Percentiles rank a stretch among this genome's conserved stretches.
phyloP scores from a whole-genome alignment of 768 basidiomycete genomes.

The Kwoniella pini region DNA sequence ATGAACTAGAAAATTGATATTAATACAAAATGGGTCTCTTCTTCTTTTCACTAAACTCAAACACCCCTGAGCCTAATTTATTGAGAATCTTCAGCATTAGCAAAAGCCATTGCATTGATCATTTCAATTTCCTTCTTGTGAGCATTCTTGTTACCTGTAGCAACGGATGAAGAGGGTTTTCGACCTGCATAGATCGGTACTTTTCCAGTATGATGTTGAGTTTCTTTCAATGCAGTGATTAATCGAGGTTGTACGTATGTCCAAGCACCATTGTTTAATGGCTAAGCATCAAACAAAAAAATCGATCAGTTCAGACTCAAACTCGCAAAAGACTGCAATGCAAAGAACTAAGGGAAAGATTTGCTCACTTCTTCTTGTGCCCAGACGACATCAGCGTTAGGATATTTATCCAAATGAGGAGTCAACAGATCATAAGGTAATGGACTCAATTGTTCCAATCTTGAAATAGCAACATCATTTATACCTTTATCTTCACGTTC shows the following conservation, averaged over 20 bases:
- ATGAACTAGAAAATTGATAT: too few species aligned
- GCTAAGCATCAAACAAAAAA: constrained; percentile 57
- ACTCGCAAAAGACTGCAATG: too few species aligned
- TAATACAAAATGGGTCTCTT: too few species aligned
- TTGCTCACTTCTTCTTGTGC: constrained; percentile 66
- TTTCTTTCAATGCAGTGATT: constrained; percentile 87
- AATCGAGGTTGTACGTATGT: constrained; percentile 91
- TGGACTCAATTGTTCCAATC: constrained; percentile 92
- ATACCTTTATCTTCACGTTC: constrained; percentile 89
- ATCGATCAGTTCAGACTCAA: too few species aligned
- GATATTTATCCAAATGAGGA: constrained; percentile 92
- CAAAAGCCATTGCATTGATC: constrained; percentile 60
- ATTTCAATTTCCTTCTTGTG: constrained; percentile 90
- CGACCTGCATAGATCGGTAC: constrained; percentile 90
- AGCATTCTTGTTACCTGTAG: constrained; percentile 60
- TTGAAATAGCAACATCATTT: constrained; percentile 89
- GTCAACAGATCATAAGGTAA: constrained; percentile 96
- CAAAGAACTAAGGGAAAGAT: background rate
- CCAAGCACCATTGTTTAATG: constrained; percentile 97
- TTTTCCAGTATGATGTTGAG: constrained; percentile 85
- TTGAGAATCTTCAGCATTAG: constrained; percentile 5
- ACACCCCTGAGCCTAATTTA: background rate
- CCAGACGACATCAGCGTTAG: constrained; percentile 91
- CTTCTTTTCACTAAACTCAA: too few species aligned
- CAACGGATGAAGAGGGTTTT: constrained; percentile 76